These are phyloP conservation scores for Leptomonas pyrrhocoris DNA, from an alignment of 208 protist species.

Conservation along the genomic window DNA sequence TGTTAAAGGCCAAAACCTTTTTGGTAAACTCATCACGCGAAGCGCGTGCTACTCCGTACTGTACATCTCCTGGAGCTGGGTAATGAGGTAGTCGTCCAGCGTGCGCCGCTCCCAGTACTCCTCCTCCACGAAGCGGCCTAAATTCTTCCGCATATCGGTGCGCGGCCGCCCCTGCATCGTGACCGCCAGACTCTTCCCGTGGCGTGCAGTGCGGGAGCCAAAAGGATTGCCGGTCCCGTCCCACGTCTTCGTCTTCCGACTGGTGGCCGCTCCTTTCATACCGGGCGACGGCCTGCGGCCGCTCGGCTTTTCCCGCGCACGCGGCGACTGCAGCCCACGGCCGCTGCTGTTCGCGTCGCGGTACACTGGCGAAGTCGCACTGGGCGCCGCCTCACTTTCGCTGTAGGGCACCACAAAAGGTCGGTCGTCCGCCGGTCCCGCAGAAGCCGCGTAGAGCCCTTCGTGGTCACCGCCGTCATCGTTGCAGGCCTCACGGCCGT, in stretches of 20 bases:
- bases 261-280: not conserved
- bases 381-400: not conserved
- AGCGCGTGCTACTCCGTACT: not conserved
- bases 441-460: not conserved
- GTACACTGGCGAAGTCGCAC: slow-evolving; percentile 8
- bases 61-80: slow-evolving; percentile 34
- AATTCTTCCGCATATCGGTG: slow-evolving; percentile 25
- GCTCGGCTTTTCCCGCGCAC: not conserved
- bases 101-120: slow-evolving; percentile 42
- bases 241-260: not conserved
- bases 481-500: not conserved
- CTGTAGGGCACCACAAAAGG: not conserved
- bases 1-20: slow-evolving; percentile 8
- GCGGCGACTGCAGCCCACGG: not conserved
- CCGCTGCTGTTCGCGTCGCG: slow-evolving; percentile 2
- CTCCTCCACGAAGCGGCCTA: slow-evolving; percentile 50
- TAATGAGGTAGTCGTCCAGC: slow-evolving; percentile 50
- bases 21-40: no score
- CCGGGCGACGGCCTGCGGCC: not conserved
- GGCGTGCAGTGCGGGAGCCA: not conserved
- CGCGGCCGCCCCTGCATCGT: slow-evolving; percentile 15
- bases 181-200: not conserved
- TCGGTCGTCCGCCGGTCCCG: not conserved
- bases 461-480: not conserved
- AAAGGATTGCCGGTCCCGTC: slow-evolving; percentile 3